Conservation (phyloP, 2,329 filamentous ascomycete genomes). For the Sclerotinia trifoliorum region DNA sequence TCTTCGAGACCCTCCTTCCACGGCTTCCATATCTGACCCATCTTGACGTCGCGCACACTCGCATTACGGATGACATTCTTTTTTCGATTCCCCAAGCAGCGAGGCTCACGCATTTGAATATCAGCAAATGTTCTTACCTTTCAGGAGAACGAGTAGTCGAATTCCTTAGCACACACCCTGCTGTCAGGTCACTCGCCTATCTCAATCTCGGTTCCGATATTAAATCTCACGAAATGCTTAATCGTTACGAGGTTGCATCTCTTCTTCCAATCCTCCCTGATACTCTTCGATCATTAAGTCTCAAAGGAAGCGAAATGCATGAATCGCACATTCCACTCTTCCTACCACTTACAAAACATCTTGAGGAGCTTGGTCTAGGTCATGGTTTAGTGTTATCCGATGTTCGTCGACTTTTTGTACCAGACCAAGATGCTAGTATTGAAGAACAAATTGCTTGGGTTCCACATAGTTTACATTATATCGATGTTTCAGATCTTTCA, state of each 20-base stretch:
- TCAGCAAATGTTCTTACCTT: constrained; percentile 72
- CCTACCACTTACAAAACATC: constrained; percentile 63
- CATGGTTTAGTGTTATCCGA: constrained; percentile 64
- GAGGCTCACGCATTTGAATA: constrained; percentile 71
- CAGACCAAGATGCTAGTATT: constrained; percentile 33
- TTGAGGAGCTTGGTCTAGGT: constrained; percentile 75
- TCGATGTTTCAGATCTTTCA: constrained; percentile 73
- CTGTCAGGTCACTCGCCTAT: constrained; percentile 64
- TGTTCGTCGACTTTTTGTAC: constrained; percentile 43
- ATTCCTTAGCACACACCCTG: constrained; percentile 70
- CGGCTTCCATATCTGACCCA: constrained; percentile 69
- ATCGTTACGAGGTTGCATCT: constrained; percentile 60
- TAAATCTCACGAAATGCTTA: constrained; percentile 69
- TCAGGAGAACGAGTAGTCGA: constrained; percentile 65
- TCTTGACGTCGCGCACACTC: constrained; percentile 75
- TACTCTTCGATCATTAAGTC: constrained; percentile 69
- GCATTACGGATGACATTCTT: constrained; percentile 70
- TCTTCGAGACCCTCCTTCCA: constrained; percentile 71
- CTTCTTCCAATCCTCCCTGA: constrained; percentile 65
- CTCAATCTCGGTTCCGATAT: constrained; percentile 72
- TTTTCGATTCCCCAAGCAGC: constrained; percentile 69
- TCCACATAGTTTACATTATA: constrained; percentile 65
- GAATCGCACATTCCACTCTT: constrained; percentile 62
- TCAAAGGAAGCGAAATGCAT: constrained; percentile 72
- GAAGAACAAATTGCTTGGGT: constrained; percentile 47